phyloP scores from a whole-genome alignment of 371 early-diverging fungal species.

The Blakeslea trispora region DNA sequence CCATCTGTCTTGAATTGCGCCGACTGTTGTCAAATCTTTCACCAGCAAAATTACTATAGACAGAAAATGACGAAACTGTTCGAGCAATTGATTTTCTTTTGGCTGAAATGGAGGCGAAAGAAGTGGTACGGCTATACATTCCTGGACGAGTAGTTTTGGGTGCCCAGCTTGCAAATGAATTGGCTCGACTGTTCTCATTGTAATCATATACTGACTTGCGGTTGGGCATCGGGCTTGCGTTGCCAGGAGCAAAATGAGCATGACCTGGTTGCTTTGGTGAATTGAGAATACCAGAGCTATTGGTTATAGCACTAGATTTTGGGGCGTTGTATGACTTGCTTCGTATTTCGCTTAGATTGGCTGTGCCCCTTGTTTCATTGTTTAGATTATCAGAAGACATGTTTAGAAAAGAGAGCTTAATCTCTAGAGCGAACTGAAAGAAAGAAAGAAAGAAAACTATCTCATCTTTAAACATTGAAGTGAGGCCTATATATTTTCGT shows the following conservation, averaged over 20 bases:
- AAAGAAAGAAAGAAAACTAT: not conserved
- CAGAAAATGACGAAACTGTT: constrained; percentile 30
- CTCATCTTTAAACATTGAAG: not conserved
- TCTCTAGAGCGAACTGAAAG: too few species aligned
- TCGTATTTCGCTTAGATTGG: constrained; percentile 18
- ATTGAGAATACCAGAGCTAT: not conserved
- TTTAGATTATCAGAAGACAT: constrained; percentile 12
- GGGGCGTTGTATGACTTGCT: constrained; percentile 24
- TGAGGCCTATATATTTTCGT: not conserved
- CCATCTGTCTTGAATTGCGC: constrained; percentile 6
- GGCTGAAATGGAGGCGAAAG: constrained; percentile 14
- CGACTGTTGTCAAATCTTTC: constrained; percentile 22
- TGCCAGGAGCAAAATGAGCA: constrained; percentile 14
- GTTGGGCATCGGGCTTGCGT: constrained; percentile 7
- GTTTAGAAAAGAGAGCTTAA: constrained; percentile 4
- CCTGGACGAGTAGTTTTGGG: constrained; percentile 15
- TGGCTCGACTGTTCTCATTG: constrained; percentile 4
- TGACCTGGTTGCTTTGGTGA: not conserved
- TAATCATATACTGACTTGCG: constrained; percentile 6
- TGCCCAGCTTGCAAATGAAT: constrained; percentile 8
- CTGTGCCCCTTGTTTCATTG: constrained; percentile 16
- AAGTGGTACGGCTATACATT: constrained; percentile 15
- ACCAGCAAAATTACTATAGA: constrained; percentile 41
- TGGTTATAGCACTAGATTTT: not conserved
- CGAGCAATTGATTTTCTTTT: constrained; percentile 27